Evolutionary conservation across 176 grass and related monocot species (phyloP), one percentile per base, ranked within the genome.

Genomic region (Puya raimondii): DNA sequence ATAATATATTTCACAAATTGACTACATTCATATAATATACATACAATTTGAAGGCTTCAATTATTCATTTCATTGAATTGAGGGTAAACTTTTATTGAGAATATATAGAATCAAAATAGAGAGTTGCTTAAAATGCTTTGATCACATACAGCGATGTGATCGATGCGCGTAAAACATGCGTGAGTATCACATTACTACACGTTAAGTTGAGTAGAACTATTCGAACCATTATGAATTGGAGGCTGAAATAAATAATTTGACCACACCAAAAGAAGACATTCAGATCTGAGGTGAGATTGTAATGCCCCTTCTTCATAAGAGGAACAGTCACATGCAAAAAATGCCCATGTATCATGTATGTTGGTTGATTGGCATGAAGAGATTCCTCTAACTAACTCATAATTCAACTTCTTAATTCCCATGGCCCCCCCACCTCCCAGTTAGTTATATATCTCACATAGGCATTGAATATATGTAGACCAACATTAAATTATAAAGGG

Each of bases 361-460:
- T 15, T 53, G 63, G 74, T 72, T 64, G 74, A 78, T 81, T 50
- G 77, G 72, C 15, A 67, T 65, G 69, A 73, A 63, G 63, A 78
- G 67, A 84, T 72, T 71, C 78, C 74, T 67, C 73, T 53, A 73
- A 81, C 64, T 76, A 69, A 29, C 64, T 72, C 48, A 42, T 70
- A 82, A 78, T 49, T 16, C 64, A 26, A 5, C 15, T 20, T 17
- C 15, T 59, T n/a, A n/a, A n/a, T n/a, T n/a, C 52, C 16, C 14
- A 56, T 13, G 52, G 52, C 52, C 16, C 52, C 52, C n/a, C 54
- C 54, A 59, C 15, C 54, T 59, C 20, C n/a, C 54, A 17, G 54
- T 59, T 59, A 59, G 54, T 59, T 59, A 59, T 42, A 42, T 42
- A 7, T 59, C 53, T 57, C 12, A 15, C 13, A 59, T 59, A 17